A percentile compares a stretch with the other conserved stretches of the same genome.
phyloP scores from a whole-genome alignment of 2,329 filamentous ascomycete genomes.

The Phyllosticta citriasiana region DNA sequence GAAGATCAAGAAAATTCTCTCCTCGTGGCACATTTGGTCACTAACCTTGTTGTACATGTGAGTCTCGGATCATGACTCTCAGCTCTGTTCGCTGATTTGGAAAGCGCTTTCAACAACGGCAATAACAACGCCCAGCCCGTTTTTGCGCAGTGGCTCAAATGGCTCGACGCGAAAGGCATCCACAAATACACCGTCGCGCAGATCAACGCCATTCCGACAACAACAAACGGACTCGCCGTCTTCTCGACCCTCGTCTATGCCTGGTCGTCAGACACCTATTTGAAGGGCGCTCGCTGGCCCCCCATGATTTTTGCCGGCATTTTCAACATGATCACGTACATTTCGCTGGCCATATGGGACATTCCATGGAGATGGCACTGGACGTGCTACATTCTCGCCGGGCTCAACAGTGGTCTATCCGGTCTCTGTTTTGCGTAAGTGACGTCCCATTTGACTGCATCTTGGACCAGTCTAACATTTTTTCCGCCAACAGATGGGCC shows the following conservation, averaged over 20 bases:
- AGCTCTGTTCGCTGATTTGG: neutral
- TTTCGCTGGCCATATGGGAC: conserved; percentile 39
- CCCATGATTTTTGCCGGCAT: conserved; percentile 48
- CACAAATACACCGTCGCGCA: conserved; percentile 40
- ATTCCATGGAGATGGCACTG: conserved; percentile 50
- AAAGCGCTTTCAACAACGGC: conserved; percentile 51
- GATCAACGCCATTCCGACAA: conserved; percentile 47
- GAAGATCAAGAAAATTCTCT: conserved; percentile 52
- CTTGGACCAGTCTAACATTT: neutral
- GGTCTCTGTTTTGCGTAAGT: conserved; percentile 42
- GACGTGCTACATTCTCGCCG: conserved; percentile 50
- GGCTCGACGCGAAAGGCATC: conserved; percentile 21
- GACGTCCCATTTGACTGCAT: neutral
- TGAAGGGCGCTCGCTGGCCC: conserved; percentile 53
- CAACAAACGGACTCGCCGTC: conserved; percentile 44
- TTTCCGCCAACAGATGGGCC: conserved; percentile 30
- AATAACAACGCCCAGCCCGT: conserved; percentile 41
- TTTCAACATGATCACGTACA: conserved; percentile 29
- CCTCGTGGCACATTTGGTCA: conserved; percentile 55
- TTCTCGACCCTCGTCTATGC: conserved; percentile 53
- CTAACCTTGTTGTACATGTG: conserved; percentile 49
- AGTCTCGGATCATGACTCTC: conserved; percentile 8
- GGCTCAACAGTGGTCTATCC: conserved; percentile 37
- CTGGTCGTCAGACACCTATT: conserved; percentile 54
- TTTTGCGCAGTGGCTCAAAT: conserved; percentile 41